A percentile compares a stretch with the other conserved stretches of the same genome.
Evolutionary conservation across 1,284 basidiomycete genomes (phyloP).

Genomic region (Cystobasidiaceae sp.): DNA sequence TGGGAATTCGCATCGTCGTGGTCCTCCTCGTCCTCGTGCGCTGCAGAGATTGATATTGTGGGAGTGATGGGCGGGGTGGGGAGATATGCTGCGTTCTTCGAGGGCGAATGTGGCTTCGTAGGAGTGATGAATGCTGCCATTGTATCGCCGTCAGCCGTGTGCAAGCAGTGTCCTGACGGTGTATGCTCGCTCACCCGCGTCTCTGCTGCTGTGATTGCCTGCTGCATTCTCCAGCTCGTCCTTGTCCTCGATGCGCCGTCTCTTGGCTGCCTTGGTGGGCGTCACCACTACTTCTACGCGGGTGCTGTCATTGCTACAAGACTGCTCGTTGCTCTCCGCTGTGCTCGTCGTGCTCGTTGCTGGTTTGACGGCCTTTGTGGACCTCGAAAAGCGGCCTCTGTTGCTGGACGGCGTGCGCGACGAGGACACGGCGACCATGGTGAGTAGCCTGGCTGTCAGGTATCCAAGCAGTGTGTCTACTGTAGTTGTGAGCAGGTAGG

Average conservation of each 20-base stretch:
- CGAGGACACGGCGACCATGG: neutral
- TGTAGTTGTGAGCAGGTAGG: no score
- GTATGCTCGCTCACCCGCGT: no score
- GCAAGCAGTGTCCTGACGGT: no score
- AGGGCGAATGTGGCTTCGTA: neutral
- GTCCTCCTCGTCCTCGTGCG: neutral
- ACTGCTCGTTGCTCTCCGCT: neutral
- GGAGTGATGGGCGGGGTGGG: slow-evolving; percentile 33
- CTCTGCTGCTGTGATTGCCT: neutral
- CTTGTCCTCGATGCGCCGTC: neutral
- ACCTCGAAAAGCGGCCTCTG: slow-evolving; percentile 19
- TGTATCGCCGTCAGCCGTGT: neutral
- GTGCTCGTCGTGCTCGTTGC: neutral
- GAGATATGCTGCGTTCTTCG: neutral
- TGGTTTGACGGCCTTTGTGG: slow-evolving; percentile 28
- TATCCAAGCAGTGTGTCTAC: no score
- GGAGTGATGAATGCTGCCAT: neutral
- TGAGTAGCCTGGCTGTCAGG: neutral
- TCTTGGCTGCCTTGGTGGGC: slow-evolving; percentile 5
- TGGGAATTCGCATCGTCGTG: no score
- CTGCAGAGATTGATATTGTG: slow-evolving; percentile 21
- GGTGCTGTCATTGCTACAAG: neutral
- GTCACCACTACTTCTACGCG: slow-evolving; percentile 10
- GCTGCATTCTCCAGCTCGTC: neutral
- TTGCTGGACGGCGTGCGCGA: no score